Conservation (phyloP, 805 yeast genomes). For the Lipomyces spencermartinsiae region DNA sequence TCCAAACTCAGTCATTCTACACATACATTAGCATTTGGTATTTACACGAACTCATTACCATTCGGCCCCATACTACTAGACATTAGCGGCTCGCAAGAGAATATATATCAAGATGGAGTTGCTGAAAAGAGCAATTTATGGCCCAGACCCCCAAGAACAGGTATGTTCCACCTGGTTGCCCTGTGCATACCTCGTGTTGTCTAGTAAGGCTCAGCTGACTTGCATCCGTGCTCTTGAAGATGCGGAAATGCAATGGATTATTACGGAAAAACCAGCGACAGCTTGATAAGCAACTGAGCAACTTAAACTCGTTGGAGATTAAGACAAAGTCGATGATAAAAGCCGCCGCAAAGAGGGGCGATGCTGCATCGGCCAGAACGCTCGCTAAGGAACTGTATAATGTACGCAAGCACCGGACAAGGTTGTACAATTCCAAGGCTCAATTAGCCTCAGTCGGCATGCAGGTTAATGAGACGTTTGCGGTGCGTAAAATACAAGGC, state of each 20-base stretch:
- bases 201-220: not conserved
- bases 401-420: conserved; percentile 72
- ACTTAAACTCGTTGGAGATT: conserved; percentile 63
- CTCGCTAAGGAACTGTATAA: conserved; percentile 84
- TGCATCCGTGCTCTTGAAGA: conserved; percentile 47
- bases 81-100: not conserved
- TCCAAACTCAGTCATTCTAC: not conserved
- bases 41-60: not conserved
- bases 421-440: conserved; percentile 81
- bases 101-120: conserved; percentile 67
- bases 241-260: conserved; percentile 72
- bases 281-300: conserved; percentile 76
- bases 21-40: not conserved
- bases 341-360: conserved; percentile 76
- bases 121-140: conserved; percentile 87
- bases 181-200: not conserved
- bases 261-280: conserved; percentile 85
- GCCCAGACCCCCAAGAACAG: conserved; percentile 95
- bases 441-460: conserved; percentile 83
- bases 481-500: conserved; percentile 79
- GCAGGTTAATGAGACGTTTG: conserved; percentile 92
- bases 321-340: conserved; percentile 81
- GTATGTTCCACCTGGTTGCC: conserved; percentile 47
- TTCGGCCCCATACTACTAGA: not conserved
- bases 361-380: conserved; percentile 71